Evolutionary conservation across 2,329 filamentous ascomycete genomes (phyloP).

Genomic region (Colletotrichum sp.): DNA sequence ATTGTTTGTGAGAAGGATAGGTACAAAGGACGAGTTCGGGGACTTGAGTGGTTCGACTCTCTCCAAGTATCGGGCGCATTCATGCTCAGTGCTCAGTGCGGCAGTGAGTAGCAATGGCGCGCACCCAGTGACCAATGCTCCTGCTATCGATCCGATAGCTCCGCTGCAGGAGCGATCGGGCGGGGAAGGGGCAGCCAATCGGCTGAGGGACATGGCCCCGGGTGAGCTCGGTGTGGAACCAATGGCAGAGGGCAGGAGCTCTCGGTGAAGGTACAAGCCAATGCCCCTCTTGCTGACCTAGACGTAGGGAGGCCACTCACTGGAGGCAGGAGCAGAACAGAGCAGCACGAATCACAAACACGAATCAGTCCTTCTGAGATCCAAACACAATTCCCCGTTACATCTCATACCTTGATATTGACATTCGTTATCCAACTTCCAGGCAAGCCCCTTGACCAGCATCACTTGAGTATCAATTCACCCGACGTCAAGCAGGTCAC

Average conservation of each 20-base stretch:
- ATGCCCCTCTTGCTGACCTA: not conserved
- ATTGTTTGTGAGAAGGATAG: not conserved
- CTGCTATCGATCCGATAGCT: slow-evolving; percentile 10
- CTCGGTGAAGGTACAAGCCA: not conserved
- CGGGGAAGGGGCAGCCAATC: not conserved
- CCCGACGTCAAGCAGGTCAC: not conserved
- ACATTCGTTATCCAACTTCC: not conserved
- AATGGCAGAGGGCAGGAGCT: not conserved
- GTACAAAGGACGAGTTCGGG: not conserved
- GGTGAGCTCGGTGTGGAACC: not conserved
- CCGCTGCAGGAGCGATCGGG: slow-evolving; percentile 6
- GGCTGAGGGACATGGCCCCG: not conserved
- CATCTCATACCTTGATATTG: not conserved
- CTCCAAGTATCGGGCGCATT: not conserved
- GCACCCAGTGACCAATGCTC: not conserved
- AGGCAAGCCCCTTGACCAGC: not conserved
- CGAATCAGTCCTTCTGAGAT: not conserved
- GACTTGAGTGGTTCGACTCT: slow-evolving; percentile 1
- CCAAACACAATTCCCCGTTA: not conserved
- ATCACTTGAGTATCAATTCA: not conserved
- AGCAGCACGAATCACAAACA: not conserved
- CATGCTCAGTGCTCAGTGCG: slow-evolving; percentile 7
- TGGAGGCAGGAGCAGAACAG: not conserved
- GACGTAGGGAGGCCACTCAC: not conserved
- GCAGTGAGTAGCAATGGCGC: not conserved